phyloP scores from a whole-genome alignment of 2,329 filamentous ascomycete genomes.

The Talaromyces atroroseus region DNA sequence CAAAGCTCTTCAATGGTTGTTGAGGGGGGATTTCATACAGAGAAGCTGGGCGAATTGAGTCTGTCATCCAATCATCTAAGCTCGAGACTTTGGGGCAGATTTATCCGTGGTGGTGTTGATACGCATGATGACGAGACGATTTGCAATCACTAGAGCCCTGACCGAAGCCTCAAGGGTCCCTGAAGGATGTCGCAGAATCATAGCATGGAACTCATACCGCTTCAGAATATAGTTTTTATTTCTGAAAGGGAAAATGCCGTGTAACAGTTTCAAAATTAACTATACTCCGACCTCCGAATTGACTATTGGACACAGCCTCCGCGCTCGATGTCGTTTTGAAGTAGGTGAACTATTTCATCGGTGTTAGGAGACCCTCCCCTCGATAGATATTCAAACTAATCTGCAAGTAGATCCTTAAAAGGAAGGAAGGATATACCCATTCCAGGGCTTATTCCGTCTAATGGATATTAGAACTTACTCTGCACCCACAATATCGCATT shows the following conservation, averaged over 20 bases:
- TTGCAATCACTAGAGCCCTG: not conserved
- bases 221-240: not conserved
- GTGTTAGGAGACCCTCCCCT: not conserved
- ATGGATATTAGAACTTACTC: not conserved
- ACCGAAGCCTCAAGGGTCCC: not conserved
- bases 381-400: not conserved
- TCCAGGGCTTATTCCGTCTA: not conserved
- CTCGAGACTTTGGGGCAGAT: not conserved
- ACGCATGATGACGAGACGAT: not conserved
- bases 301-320: not conserved
- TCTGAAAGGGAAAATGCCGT: not conserved
- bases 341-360: not conserved
- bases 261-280: not conserved
- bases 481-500: not conserved
- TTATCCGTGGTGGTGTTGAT: not conserved
- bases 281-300: slow-evolving; percentile 1
- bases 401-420: too few relatives aligned
- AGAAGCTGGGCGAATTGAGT: not conserved
- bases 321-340: not conserved
- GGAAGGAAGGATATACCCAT: not conserved
- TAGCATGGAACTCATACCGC: not conserved
- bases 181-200: not conserved
- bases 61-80: not conserved
- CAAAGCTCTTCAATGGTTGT: not conserved
- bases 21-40: not conserved